Evolutionary conservation across 805 yeast species (phyloP), one percentile per base, ranked within the genome.

Genomic region (Pachysolen tannophilus): DNA sequence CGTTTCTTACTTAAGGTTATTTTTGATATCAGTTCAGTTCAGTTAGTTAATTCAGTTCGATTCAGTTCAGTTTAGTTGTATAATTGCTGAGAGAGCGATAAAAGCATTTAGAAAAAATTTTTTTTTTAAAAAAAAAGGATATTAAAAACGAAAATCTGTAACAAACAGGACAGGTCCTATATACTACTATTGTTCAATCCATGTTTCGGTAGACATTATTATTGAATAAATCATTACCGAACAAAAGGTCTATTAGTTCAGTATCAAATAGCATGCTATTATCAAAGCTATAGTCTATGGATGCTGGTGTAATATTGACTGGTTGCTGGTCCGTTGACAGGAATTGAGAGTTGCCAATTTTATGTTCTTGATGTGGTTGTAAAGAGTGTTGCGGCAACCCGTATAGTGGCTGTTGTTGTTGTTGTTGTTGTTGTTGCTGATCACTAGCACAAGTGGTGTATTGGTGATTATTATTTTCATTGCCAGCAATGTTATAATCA

Each of bases 191-290:
- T n/a, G n/a, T n/a, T n/a, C n/a, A n/a, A n/a, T n/a, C n/a, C n/a
- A n/a, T n/a, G n/a, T n/a, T n/a, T n/a, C n/a, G n/a, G n/a, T n/a
- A n/a, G n/a, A n/a, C n/a, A n/a, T n/a, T n/a, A n/a, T n/a, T n/a
- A n/a, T n/a, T n/a, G n/a, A 38, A 33, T 26, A 37, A 15, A 24
- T 37, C 35, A 20, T 23, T 20, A 5, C 41, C 41, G 21, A 38
- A 38, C 32, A 38, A 34, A 29, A 38, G 27, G 15, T 38, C 41
- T n/a, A 38, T 34, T 33, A 38, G 24, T 21, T 38, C 41, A 23
- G 27, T 32, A 30, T 38, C 41, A 23, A 38, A 24, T 20, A 38
- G n/a, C 28, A 34, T 26, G 14, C 33, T 34, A 34, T 37, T 29
- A 20, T 37, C 37, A 15, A 33, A 8, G 5, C 23, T 30, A 20